Evolutionary conservation across 306 rosid species (phyloP).

Genomic region (Trifolium subterraneum): DNA sequence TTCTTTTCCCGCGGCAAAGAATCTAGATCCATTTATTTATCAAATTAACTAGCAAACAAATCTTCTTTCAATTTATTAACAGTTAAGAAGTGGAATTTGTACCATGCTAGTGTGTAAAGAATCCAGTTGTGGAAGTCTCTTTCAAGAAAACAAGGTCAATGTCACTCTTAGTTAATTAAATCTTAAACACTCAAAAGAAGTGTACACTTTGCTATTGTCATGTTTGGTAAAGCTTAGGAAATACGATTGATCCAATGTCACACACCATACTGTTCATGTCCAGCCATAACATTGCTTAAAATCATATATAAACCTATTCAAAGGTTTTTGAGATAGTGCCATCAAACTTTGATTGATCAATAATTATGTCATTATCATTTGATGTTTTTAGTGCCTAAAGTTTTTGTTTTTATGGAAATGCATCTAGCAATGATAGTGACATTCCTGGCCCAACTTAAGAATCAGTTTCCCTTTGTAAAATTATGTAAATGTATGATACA

Average conservation of each 20-base stretch:
- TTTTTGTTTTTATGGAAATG: too few relatives aligned
- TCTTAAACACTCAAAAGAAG: neutral
- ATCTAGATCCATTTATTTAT: too few relatives aligned
- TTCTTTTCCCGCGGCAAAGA: too few relatives aligned
- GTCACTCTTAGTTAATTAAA: constrained; percentile 3
- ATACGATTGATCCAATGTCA: constrained; percentile 42
- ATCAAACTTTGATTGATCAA: constrained; percentile 27
- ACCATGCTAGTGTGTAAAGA: constrained; percentile 10
- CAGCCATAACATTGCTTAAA: neutral
- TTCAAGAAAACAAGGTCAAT: constrained; percentile 11
- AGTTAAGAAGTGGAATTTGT: neutral
- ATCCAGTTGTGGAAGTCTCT: constrained; percentile 21
- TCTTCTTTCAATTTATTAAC: neutral
- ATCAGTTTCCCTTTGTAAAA: neutral
- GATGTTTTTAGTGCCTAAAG: neutral
- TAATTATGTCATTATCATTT: constrained; percentile 13
- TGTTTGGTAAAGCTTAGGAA: neutral
- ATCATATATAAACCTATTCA: neutral
- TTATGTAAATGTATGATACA: neutral
- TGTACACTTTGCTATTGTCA: constrained; percentile 22
- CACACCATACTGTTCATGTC: constrained; percentile 17
- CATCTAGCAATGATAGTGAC: neutral
- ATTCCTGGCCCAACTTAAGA: constrained; percentile 16
- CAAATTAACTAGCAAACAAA: neutral
- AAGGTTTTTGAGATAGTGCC: constrained; percentile 15